These are phyloP conservation scores for Colletotrichum spaethianum DNA, from an alignment of 2,329 filamentous ascomycete species.

Conservation along the genomic window DNA sequence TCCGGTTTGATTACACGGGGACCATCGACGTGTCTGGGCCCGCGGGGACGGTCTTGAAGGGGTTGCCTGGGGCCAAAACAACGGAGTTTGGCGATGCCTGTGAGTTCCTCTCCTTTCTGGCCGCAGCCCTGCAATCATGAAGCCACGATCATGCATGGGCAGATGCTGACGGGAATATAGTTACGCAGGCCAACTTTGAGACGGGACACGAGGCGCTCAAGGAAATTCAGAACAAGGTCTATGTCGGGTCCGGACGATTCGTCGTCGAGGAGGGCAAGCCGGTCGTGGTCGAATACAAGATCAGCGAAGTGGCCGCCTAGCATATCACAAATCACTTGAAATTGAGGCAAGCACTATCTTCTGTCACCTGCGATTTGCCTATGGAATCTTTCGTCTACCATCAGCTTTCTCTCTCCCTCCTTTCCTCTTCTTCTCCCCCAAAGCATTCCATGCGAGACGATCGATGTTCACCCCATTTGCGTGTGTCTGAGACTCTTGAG, in stretches of 20 bases:
- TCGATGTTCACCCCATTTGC: neutral
- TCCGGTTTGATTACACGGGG: constrained; percentile 57
- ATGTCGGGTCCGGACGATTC: constrained; percentile 58
- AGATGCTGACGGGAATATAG: constrained; percentile 41
- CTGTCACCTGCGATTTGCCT: constrained; percentile 2
- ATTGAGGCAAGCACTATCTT: neutral
- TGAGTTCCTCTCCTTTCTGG: constrained; percentile 45
- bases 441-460: constrained; percentile 8
- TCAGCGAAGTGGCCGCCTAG: constrained; percentile 54
- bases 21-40: constrained; percentile 52
- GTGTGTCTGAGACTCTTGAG: constrained; percentile 19
- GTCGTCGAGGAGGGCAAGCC: constrained; percentile 52
- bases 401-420: neutral
- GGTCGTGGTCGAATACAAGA: constrained; percentile 58
- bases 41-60: constrained; percentile 52
- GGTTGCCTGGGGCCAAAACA: constrained; percentile 53
- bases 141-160: neutral
- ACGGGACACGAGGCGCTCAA: constrained; percentile 53
- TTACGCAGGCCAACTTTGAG: constrained; percentile 56
- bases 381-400: constrained; percentile 14
- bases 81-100: constrained; percentile 56
- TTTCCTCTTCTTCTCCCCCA: neutral
- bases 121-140: too few species aligned
- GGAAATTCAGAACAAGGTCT: constrained; percentile 55
- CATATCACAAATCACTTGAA: neutral